A percentile compares a stretch with the other conserved stretches of the same genome.
Conservation (phyloP, 2,329 filamentous ascomycete genomes). For the Trichoderma arundinaceum region DNA sequence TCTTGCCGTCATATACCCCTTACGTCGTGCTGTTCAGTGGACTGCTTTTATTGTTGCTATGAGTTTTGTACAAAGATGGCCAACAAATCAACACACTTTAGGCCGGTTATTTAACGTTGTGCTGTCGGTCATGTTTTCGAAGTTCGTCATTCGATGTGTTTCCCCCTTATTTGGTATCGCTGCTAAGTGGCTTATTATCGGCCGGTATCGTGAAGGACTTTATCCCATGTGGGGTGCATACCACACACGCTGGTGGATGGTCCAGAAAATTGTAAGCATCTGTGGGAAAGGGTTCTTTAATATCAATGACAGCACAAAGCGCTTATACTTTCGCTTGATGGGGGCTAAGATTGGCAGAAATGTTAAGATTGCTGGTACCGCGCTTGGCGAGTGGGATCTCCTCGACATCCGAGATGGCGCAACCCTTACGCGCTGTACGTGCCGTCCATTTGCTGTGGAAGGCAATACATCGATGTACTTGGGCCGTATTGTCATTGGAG, state of each 20-base stretch:
- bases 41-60: conserved; percentile 57
- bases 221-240: conserved; percentile 66
- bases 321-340: conserved; percentile 57
- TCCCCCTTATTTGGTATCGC: conserved; percentile 55
- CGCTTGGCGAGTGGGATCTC: conserved; percentile 62
- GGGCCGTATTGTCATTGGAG: conserved; percentile 56
- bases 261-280: conserved; percentile 58
- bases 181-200: conserved; percentile 62
- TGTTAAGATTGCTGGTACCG: conserved; percentile 53
- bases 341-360: conserved; percentile 59
- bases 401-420: conserved; percentile 59
- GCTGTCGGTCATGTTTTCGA: conserved; percentile 51
- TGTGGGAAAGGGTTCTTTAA: conserved; percentile 56
- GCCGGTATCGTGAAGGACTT: conserved; percentile 57
- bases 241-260: conserved; percentile 64
- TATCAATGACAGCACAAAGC: conserved; percentile 46
- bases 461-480: conserved; percentile 64
- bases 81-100: conserved; percentile 47
- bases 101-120: conserved; percentile 57
- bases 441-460: conserved; percentile 61
- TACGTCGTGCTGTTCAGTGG: conserved; percentile 59
- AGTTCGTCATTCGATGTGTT: conserved; percentile 47
- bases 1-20: conserved; percentile 55
- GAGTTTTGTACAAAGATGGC: conserved; percentile 48
- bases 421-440: conserved; percentile 53